Conservation (phyloP, 2,329 filamentous ascomycete genomes). For the Aspergillus proliferans region DNA sequence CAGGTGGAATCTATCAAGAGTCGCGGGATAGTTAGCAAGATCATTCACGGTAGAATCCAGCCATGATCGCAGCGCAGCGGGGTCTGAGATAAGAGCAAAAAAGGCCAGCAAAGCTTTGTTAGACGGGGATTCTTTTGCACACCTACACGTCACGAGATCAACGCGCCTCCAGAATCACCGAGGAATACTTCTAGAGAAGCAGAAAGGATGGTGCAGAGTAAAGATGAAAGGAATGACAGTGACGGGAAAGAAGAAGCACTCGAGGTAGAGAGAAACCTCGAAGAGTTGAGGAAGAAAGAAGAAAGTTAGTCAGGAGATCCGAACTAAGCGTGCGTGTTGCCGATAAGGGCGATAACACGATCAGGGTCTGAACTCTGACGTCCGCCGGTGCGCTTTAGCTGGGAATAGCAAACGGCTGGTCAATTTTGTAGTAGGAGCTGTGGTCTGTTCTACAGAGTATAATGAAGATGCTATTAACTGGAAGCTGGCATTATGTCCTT, state of each 20-base stretch:
- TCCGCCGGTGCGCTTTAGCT: too few relatives aligned
- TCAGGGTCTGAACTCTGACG: background rate
- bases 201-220: background rate
- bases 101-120: background rate
- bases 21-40: background rate
- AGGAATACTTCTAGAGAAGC: background rate
- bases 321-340: background rate
- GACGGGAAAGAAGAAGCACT: background rate
- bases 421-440: too few relatives aligned
- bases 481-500: too few relatives aligned
- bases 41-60: too few relatives aligned
- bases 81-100: background rate
- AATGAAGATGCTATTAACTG: too few relatives aligned
- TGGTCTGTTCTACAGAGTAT: too few relatives aligned
- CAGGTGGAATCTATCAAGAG: background rate
- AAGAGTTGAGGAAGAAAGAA: background rate
- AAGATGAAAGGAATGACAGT: background rate
- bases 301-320: background rate
- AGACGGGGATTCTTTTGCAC: background rate
- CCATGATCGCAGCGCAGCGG: too few relatives aligned
- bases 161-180: background rate
- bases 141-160: background rate
- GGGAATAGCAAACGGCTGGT: too few relatives aligned
- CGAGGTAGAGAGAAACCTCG: background rate
- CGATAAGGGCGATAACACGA: conserved; percentile 2